Evolutionary conservation across 2,329 filamentous ascomycete species (phyloP).

Genomic region (Diatrype stigma): DNA sequence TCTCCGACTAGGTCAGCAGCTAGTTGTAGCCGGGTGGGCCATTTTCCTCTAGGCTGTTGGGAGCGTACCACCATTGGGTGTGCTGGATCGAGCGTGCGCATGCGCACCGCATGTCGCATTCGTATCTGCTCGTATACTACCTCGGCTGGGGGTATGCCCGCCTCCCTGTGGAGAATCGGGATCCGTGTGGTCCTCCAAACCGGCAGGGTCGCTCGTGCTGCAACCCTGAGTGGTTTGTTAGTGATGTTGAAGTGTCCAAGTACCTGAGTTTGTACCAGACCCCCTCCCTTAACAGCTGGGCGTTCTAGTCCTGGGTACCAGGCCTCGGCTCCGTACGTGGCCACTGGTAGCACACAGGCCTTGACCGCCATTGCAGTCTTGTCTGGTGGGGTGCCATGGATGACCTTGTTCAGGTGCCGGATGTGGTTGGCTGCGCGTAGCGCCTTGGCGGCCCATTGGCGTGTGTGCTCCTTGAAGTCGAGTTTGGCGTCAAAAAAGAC

Average conservation of each 20-base stretch:
- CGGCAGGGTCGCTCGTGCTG: neutral
- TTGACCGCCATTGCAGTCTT: too few relatives aligned
- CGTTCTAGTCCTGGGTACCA: neutral
- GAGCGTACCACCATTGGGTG: too few relatives aligned
- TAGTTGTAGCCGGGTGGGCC: too few relatives aligned
- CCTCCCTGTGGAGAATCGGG: neutral
- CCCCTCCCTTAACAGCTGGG: neutral
- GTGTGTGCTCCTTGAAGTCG: neutral
- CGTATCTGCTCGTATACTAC: too few relatives aligned
- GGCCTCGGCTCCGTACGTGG: too few relatives aligned
- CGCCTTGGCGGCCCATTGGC: neutral
- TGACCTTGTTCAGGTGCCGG: neutral
- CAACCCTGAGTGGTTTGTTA: neutral
- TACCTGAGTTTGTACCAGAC: neutral
- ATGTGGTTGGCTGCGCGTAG: neutral
- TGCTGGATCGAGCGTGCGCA: too few relatives aligned
- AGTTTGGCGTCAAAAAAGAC: neutral
- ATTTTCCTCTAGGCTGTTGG: too few relatives aligned
- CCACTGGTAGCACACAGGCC: too few relatives aligned
- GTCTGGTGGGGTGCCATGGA: too few relatives aligned
- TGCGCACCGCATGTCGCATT: too few relatives aligned
- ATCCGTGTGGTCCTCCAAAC: neutral
- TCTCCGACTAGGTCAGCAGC: too few relatives aligned
- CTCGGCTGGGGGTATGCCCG: neutral
- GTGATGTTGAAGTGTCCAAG: neutral